These are phyloP conservation scores for Blechomonas ayalai DNA, from an alignment of 208 protist species.

Conservation along the genomic window DNA sequence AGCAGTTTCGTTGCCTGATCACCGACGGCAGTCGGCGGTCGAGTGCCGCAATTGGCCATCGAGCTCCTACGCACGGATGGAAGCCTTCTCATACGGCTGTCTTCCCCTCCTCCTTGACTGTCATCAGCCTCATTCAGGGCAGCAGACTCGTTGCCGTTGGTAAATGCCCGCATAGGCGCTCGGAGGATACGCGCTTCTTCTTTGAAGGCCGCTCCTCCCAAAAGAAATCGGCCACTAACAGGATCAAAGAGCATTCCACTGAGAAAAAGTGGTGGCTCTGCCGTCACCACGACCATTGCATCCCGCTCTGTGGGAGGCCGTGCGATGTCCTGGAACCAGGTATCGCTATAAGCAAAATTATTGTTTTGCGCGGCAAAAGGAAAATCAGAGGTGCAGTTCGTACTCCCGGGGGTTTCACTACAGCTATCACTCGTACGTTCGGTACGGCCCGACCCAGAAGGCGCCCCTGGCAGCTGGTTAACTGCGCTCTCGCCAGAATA, in stretches of 20 bases:
- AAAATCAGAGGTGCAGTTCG: slow-evolving; percentile 2
- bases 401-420: no score
- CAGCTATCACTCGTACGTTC: no score
- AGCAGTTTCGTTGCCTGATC: slow-evolving; percentile 19
- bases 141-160: background rate
- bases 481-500: no score
- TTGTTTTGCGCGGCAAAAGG: slow-evolving; percentile 5
- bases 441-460: no score
- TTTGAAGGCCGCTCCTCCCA: slow-evolving; percentile 49
- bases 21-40: background rate
- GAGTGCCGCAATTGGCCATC: background rate
- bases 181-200: slow-evolving; percentile 65
- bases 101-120: background rate
- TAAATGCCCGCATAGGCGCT: slow-evolving; percentile 2
- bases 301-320: background rate
- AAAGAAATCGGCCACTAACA: slow-evolving; percentile 33
- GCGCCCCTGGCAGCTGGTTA: no score
- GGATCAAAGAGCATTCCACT: slow-evolving; percentile 64
- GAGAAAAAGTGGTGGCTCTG: slow-evolving; percentile 47
- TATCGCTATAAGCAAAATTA: slow-evolving; percentile 4
- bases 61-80: background rate
- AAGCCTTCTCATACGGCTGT: no score
- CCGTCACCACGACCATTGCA: slow-evolving; percentile 24
- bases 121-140: background rate
- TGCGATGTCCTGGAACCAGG: slow-evolving; percentile 6